phyloP scores from a whole-genome alignment of 169 alveolate genomes.

The Cryptosporidium baileyi region DNA sequence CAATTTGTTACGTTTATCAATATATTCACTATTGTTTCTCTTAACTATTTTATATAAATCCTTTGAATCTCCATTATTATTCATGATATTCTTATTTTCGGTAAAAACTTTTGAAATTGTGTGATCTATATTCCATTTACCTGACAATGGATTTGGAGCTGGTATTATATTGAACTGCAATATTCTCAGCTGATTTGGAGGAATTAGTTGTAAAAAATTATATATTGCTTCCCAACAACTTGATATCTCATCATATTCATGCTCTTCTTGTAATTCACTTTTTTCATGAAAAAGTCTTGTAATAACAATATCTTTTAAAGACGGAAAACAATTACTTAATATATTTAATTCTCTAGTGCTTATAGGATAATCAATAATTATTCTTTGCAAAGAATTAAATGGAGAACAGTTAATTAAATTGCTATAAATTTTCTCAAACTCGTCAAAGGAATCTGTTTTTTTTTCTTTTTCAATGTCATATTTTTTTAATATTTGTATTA shows the following conservation, averaged over 20 bases:
- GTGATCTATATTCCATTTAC: constrained; percentile 39
- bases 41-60: constrained; percentile 15
- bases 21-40: constrained; percentile 33
- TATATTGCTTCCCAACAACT: constrained; percentile 44
- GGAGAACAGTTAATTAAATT: constrained; percentile 6
- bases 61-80: neutral
- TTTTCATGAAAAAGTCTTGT: constrained; percentile 54
- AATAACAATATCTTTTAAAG: constrained; percentile 25
- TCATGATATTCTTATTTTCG: neutral
- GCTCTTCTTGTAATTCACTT: neutral
- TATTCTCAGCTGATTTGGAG: constrained; percentile 61
- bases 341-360: constrained; percentile 49
- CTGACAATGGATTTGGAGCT: constrained; percentile 37
- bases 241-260: neutral
- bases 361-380: constrained; percentile 50
- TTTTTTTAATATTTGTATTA: neutral
- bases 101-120: constrained; percentile 20
- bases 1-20: neutral
- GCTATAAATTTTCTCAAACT: neutral
- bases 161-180: constrained; percentile 53
- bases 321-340: constrained; percentile 41
- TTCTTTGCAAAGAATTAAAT: constrained; percentile 4
- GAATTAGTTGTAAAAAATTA: constrained; percentile 33
- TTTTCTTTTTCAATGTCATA: neutral
- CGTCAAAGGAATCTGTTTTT: neutral